phyloP scores from a whole-genome alignment of 164 flowering plant genomes.

The Dillenia suffruticosa region DNA sequence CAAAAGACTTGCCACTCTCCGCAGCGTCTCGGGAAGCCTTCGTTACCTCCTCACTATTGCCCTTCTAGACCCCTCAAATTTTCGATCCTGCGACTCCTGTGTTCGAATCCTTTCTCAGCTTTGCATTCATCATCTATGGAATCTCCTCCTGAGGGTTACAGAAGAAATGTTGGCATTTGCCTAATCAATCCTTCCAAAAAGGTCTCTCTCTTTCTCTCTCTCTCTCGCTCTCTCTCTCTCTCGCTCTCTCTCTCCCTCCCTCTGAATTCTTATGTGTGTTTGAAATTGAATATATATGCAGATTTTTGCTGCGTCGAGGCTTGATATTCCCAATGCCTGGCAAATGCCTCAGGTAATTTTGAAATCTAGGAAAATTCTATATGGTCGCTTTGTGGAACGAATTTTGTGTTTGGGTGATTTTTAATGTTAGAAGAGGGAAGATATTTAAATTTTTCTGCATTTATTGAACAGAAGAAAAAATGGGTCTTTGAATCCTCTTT shows the following conservation, averaged over 20 bases:
- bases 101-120: constrained; percentile 3
- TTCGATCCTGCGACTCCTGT: constrained; percentile 8
- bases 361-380: too few relatives aligned
- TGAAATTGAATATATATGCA: constrained; percentile 12
- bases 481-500: too few relatives aligned
- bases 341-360: constrained; percentile 84
- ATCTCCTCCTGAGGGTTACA: constrained; percentile 75
- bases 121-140: constrained; percentile 54
- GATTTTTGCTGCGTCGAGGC: constrained; percentile 77
- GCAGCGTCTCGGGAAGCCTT: not conserved
- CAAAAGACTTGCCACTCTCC: not conserved
- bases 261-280: not conserved
- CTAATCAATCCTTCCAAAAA: constrained; percentile 64
- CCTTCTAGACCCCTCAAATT: constrained; percentile 9
- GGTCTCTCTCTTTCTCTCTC: constrained; percentile 22
- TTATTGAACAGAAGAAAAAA: too few relatives aligned
- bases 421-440: too few relatives aligned
- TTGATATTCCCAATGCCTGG: constrained; percentile 71
- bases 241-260: constrained; percentile 1
- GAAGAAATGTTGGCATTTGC: constrained; percentile 88
- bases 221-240: not conserved
- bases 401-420: too few relatives aligned
- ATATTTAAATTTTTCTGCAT: too few relatives aligned
- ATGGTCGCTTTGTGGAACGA: too few relatives aligned
- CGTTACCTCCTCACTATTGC: constrained; percentile 6